Conservation (phyloP, 805 yeast genomes). For the Ogataea methanolica region DNA sequence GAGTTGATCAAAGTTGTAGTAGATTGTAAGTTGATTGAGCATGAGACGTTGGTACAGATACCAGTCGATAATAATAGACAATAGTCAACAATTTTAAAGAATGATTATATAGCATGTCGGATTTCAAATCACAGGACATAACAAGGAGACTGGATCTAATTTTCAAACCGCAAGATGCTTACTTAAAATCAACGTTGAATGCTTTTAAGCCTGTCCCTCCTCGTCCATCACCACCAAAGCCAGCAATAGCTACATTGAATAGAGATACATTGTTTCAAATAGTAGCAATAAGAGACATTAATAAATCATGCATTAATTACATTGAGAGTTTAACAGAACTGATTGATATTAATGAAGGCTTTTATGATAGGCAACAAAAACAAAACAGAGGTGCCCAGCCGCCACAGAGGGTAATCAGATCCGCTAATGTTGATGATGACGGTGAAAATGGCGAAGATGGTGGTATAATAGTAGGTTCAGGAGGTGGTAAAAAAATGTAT, state of each 20-base stretch:
- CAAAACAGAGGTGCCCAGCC: slow-evolving; percentile 4
- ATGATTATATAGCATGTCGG: background rate
- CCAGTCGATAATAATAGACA: no score
- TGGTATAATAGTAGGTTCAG: background rate
- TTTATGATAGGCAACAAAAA: slow-evolving; percentile 48
- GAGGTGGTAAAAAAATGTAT: slow-evolving; percentile 27
- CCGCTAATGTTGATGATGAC: slow-evolving; percentile 42
- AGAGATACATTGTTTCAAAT: slow-evolving; percentile 46
- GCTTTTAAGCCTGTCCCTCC: slow-evolving; percentile 9
- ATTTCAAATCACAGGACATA: slow-evolving; percentile 8
- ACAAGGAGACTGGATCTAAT: background rate
- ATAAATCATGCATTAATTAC: slow-evolving; percentile 46
- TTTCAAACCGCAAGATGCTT: slow-evolving; percentile 7
- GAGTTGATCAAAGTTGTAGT: no score
- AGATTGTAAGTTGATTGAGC: no score
- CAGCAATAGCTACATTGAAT: slow-evolving; percentile 1
- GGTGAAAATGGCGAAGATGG: slow-evolving; percentile 17
- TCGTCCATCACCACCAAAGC: background rate
- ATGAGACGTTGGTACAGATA: no score
- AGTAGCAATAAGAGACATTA: slow-evolving; percentile 48
- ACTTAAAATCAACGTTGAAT: slow-evolving; percentile 2
- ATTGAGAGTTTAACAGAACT: slow-evolving; percentile 49
- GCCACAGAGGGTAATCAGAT: slow-evolving; percentile 35
- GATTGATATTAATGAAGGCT: slow-evolving; percentile 55
- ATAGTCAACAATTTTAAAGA: no score